Base-by-base conservation (phyloP, 805 yeast genomes). In the Saturnispora bothae region DNA sequence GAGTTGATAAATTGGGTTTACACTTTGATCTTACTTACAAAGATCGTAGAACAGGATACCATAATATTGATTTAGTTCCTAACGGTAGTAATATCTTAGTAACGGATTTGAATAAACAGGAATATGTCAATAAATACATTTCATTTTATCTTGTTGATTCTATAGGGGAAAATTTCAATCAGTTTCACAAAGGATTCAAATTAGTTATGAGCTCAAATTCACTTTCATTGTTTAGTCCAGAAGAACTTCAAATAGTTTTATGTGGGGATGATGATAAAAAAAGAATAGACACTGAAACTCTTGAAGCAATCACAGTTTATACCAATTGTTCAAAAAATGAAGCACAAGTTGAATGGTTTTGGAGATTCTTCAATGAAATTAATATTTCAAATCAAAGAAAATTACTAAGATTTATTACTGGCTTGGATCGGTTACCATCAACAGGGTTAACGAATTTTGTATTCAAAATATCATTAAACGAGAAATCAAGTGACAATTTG, bases 361-460 rank as follows among this genome's bases (percentile, higher is more conserved):
- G 98, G 97, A 77, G 79, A 14, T 74, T 75, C 53, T 68, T 83
- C 47, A 63, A 62, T n/a, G 49, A 59, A 9, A 54, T 78, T 38
- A 51, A 60, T 2, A 59, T 59, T 26, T 49, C 42, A 4, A 64
- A 68, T 22, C 94, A 83, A 47, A 74, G 76, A 45, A 71, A 70
- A 47, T 61, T 89, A 31, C 59, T 89, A 28, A 64, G 69, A 15
- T 89, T 89, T 55, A 76, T 88, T 3, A 88, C 96, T 0, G 96
- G 97, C 0, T 79, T 94, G 1, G 95, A 85, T 51, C 64, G 96
- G 32, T 67, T 92, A 6, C 97, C 98, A 1, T 94, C 96, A 0
- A 83, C 95, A 0, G 98, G 98, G 0, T 67, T 85, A 21, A 78
- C 82, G 22, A 78, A 81, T 36, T 61, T 89, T 62, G 66, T 67